Base-by-base conservation (phyloP, 441 rosid species). In the Dalechampia spathulata region DNA sequence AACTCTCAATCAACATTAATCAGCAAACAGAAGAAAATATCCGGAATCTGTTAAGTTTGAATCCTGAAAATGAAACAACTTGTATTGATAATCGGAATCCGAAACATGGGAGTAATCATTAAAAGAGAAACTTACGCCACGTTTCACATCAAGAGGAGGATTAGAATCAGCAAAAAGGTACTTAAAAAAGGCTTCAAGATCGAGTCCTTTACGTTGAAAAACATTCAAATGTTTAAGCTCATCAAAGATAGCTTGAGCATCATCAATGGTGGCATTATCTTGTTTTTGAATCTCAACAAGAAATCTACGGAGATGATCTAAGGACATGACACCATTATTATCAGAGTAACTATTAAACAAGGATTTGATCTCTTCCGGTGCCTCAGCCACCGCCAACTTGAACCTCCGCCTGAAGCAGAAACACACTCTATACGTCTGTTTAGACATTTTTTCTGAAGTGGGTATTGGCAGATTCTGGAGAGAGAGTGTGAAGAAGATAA, bases 391-490 rank as follows among this genome's bases (percentile, higher is more conserved):
- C 5, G 82, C 61, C 44, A 80, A 69, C 14, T 56, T 67, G 75
- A 82, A 90, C 55, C 80, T 75, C 57, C 95, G 64, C 32, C 72
- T 74, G 76, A 85, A 90, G 69, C 92, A 87, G 79, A 78, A 82
- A 66, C 96, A 83, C 1, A 90, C 88, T 58, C 73, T 75, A 79
- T 82, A 87, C n/a, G 87, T 83, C 69, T 87, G 96, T 19, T 81
- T 87, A 16, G 96, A 80, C 98, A 90, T 88, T 47, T 51, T 15
- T 3, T n/a, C n/a, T n/a, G 39, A 49, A 6, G n/a, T 36, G 9
- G 49, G 5, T 3, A 0, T 2, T 14, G 34, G n/a, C 5, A 6
- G 12, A 11, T 21, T 28, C 14, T 16, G 2, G 34, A 30, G 34
- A 30, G 34, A 30, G 34, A 30, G n/a, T n/a, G n/a, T n/a, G n/a